Percentiles rank a stretch among this genome's conserved stretches.
Conservation (phyloP, 1,284 basidiomycete genomes). For the Boletus hoseneyae region DNA sequence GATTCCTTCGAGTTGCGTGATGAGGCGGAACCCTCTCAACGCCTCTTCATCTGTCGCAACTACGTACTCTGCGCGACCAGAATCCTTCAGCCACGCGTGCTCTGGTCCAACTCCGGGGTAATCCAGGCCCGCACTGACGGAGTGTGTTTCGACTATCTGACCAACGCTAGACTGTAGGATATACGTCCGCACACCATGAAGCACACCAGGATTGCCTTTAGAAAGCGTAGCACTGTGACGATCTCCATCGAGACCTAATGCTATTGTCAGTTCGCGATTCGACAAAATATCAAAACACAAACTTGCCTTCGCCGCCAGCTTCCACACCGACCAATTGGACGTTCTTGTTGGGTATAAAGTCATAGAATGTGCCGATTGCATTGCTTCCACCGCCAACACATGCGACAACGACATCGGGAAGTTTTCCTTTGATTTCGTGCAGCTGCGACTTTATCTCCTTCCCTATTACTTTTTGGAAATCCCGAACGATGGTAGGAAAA, state of each 20-base stretch:
- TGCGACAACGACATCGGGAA: conserved; percentile 93
- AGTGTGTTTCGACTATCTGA: conserved; percentile 97
- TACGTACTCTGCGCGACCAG: conserved; percentile 89
- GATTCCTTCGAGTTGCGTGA: conserved; percentile 94
- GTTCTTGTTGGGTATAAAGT: conserved; percentile 84
- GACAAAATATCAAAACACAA: conserved; percentile 8
- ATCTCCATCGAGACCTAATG: conserved; percentile 72
- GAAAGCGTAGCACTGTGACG: conserved; percentile 91
- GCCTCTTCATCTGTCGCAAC: conserved; percentile 94
- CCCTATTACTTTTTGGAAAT: conserved; percentile 96
- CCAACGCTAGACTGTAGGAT: conserved; percentile 86
- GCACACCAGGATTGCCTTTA: conserved; percentile 88
- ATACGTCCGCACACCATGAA: conserved; percentile 96
- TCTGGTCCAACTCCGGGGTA: conserved; percentile 96
- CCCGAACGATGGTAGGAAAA: conserved; percentile 97
- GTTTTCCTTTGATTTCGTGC: conserved; percentile 68
- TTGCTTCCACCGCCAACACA: conserved; percentile 98
- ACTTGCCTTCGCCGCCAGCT: conserved; percentile 91
- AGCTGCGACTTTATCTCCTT: conserved; percentile 93
- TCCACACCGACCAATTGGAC: conserved; percentile 92
- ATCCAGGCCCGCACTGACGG: conserved; percentile 92
- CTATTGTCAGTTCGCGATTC: conserved; percentile 5
- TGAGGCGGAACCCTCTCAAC: conserved; percentile 86
- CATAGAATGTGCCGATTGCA: conserved; percentile 95
- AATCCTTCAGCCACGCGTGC: conserved; percentile 95